Base-by-base conservation (phyloP, 352 stramenopile genomes). In the Pythium myriotylum region DNA sequence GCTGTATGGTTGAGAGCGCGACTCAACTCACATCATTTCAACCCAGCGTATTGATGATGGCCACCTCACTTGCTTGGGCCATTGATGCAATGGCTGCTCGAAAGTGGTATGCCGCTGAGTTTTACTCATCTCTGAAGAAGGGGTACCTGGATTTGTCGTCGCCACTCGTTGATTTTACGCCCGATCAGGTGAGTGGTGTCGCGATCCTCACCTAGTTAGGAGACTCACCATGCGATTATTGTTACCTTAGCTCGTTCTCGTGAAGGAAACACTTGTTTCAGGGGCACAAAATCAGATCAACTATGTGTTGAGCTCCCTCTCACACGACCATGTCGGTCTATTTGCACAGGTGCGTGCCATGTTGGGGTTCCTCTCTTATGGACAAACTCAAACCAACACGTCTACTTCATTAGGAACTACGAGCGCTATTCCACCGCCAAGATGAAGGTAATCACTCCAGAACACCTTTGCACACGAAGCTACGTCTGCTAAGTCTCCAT, bases 201-300 rank as follows among this genome's bases (percentile, higher is more conserved):
- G 19, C 9, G 46, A n/a, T n/a, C 16, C 16, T 52, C 23, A 39
- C 2, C n/a, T 41, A 19, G 29, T 35, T 10, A 35, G 5, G 29
- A 35, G 5, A 10, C 29, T 35, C 29, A 35, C 29, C 5, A 35
- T 35, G 29, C 10, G 10, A 35, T 10, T 35, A 35, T 35, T 35
- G 29, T 35, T 35, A 5, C 10, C 14, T 32, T 23, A 94, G 84
- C 87, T 92, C 35, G 48, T 78, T 10, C 70, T 95, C 5, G 84
- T 95, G 24, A 92, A 93, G 56, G 80, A 89, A 57, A 93, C 81
- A 5, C 64, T 95, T 13, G 70, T 89, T 0, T 79, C 77, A 37
- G 84, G 84, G 19, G 85, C 79, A 7, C 79, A 89, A 51, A 89
- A 92, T 54, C 86, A 93, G 84, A 84, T 90, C n/a, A 89, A 91